These are phyloP conservation scores for Papiliotrema fonsecae DNA, from an alignment of 1,284 basidiomycete species.

Conservation along the genomic window DNA sequence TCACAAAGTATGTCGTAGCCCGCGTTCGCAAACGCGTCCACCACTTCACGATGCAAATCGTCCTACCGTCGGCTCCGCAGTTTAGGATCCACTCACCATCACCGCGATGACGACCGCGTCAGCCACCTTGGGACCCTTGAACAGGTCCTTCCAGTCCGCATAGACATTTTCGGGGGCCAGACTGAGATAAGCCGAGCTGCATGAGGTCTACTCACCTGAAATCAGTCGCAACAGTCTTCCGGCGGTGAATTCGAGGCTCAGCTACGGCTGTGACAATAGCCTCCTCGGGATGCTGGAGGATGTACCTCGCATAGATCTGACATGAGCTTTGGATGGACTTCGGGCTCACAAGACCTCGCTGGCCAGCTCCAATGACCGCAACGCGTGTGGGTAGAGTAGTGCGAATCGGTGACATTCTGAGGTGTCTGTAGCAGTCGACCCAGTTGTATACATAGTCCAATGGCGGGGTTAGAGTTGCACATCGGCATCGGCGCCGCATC, in stretches of 20 bases:
- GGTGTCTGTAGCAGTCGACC: no score
- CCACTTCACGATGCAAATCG: slow-evolving; percentile 66
- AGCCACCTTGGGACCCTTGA: slow-evolving; percentile 64
- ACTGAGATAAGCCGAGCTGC: slow-evolving; percentile 7
- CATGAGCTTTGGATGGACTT: not conserved
- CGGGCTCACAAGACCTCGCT: slow-evolving; percentile 61
- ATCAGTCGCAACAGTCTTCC: slow-evolving; percentile 54
- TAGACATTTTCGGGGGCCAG: slow-evolving; percentile 66
- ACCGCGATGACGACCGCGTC: slow-evolving; percentile 74
- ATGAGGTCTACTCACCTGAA: slow-evolving; percentile 47
- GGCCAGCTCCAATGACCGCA: slow-evolving; percentile 68
- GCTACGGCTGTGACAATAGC: slow-evolving; percentile 76
- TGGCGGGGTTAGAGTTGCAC: no score
- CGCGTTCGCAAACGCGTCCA: slow-evolving; percentile 65
- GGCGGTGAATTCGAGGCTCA: slow-evolving; percentile 68
- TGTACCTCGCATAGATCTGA: slow-evolving; percentile 65
- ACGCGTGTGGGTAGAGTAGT: no score
- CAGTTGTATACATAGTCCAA: no score
- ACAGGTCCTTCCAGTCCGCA: slow-evolving; percentile 64
- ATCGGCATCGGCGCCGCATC: no score
- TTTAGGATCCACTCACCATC: slow-evolving; percentile 13
- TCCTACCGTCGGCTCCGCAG: slow-evolving; percentile 55
- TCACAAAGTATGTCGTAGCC: slow-evolving; percentile 84
- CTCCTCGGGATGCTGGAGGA: slow-evolving; percentile 56
- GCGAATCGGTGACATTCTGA: no score